Conservation (phyloP, 2,329 filamentous ascomycete species). For the Fusarium sp. region DNA sequence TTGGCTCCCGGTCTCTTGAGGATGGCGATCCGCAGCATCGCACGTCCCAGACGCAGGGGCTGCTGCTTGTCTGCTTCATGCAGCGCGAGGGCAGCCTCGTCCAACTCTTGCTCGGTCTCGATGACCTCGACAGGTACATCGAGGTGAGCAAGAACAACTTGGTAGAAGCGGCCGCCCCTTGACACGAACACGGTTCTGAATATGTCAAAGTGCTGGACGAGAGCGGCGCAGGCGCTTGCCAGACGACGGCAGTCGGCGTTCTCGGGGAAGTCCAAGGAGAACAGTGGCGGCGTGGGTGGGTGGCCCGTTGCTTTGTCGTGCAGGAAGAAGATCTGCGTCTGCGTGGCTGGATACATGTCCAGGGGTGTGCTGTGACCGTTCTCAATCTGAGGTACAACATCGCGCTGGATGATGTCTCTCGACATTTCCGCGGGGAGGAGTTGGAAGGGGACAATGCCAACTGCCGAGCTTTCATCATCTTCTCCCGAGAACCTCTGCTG, state of each 20-base stretch:
- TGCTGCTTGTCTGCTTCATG: neutral
- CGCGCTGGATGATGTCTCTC: neutral
- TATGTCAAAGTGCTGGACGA: constrained; percentile 3
- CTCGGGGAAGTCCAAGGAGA: constrained; percentile 12
- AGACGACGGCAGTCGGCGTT: neutral
- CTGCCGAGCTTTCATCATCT: neutral
- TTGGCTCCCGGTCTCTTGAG: constrained; percentile 9
- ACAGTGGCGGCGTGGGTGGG: neutral
- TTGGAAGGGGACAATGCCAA: neutral
- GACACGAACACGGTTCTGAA: constrained; percentile 18
- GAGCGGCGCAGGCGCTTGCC: neutral
- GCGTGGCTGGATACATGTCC: neutral
- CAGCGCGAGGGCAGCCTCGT: constrained; percentile 1
- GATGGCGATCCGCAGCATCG: constrained; percentile 3
- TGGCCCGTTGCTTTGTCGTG: neutral
- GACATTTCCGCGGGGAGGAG: neutral
- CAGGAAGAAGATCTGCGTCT: constrained; percentile 12
- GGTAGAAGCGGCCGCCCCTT: neutral
- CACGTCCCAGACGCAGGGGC: neutral
- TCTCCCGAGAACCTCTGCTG: neutral
- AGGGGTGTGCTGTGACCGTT: neutral
- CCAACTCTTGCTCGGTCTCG: neutral
- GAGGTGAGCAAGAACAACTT: constrained; percentile 8
- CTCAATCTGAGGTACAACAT: neutral
- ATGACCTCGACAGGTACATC: constrained; percentile 1